phyloP scores from a whole-genome alignment of 1,284 basidiomycete species.

The Mycena citricolor region DNA sequence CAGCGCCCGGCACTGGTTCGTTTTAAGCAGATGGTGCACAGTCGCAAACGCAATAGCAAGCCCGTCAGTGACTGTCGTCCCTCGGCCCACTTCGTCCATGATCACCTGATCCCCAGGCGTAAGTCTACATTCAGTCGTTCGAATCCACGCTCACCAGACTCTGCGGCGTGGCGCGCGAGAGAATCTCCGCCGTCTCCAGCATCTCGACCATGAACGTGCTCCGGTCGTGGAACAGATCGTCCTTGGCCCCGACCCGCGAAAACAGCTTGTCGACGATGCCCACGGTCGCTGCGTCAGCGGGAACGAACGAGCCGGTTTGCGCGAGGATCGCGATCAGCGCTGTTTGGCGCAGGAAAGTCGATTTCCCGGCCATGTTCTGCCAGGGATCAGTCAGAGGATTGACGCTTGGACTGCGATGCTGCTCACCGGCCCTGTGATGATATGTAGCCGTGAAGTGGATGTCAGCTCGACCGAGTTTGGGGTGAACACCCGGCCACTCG shows the following conservation, averaged over 20 bases:
- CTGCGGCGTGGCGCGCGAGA: constrained; percentile 76
- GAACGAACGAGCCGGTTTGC: constrained; percentile 92
- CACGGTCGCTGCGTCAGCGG: constrained; percentile 75
- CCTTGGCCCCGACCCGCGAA: constrained; percentile 93
- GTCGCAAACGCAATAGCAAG: constrained; percentile 92
- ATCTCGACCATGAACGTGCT: constrained; percentile 96
- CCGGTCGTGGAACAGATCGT: constrained; percentile 90
- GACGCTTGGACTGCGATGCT: too few species aligned
- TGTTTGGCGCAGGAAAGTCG: constrained; percentile 88
- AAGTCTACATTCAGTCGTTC: constrained; percentile 2
- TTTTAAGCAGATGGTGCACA: constrained; percentile 74
- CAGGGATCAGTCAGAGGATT: constrained; percentile 89
- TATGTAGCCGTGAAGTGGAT: constrained; percentile 59
- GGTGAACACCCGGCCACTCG: constrained; percentile 74
- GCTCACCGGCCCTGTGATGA: too few species aligned
- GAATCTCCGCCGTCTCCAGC: constrained; percentile 81
- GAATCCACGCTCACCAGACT: constrained; percentile 62
- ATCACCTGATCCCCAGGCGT: constrained; percentile 62
- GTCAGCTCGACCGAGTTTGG: constrained; percentile 78
- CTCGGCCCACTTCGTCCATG: constrained; percentile 97
- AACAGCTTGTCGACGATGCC: constrained; percentile 93
- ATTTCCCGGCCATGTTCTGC: constrained; percentile 97
- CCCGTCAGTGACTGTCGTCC: constrained; percentile 91
- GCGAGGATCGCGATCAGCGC: constrained; percentile 91
- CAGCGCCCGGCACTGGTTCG: constrained; percentile 79